Evolutionary conservation across 2,329 filamentous ascomycete genomes (phyloP).

Genomic region (Cryoendolithus antarcticus): DNA sequence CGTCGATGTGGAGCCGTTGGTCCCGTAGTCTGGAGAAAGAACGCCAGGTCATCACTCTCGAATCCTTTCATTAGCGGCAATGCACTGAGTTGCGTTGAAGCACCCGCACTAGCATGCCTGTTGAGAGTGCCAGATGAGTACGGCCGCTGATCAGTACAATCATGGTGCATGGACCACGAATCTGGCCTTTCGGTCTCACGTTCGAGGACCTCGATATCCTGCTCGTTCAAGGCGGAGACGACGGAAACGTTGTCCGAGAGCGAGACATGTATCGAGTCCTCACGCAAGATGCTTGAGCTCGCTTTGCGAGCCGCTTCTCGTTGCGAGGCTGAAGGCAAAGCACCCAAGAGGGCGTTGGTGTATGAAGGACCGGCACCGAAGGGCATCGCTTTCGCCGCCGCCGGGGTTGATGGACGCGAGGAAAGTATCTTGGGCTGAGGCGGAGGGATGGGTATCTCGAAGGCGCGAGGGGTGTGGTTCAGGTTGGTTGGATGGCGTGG

Average conservation of each 20-base stretch:
- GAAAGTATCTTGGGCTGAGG: slow-evolving; percentile 12
- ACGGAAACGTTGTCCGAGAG: slow-evolving; percentile 3
- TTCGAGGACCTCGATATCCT: neutral
- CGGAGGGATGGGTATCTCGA: slow-evolving; percentile 16
- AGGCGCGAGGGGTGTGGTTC: slow-evolving; percentile 23
- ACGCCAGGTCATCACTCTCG: slow-evolving; percentile 24
- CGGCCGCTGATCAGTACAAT: slow-evolving; percentile 16
- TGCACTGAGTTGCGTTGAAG: slow-evolving; percentile 21
- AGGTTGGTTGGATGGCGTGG: slow-evolving; percentile 14
- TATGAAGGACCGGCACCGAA: slow-evolving; percentile 9
- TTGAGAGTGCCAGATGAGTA: slow-evolving; percentile 6
- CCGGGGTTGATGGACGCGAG: too few species aligned
- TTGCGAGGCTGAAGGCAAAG: slow-evolving; percentile 13
- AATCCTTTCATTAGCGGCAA: slow-evolving; percentile 17
- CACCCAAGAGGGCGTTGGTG: slow-evolving; percentile 18
- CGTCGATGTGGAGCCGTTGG: slow-evolving; percentile 19
- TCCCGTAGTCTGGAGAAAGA: slow-evolving; percentile 27
- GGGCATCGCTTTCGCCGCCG: neutral
- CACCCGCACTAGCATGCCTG: slow-evolving; percentile 12
- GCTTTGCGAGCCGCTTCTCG: slow-evolving; percentile 13
- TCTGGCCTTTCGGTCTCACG: slow-evolving; percentile 1
- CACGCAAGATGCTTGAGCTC: slow-evolving; percentile 15
- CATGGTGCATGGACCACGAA: slow-evolving; percentile 12
- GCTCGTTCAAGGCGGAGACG: slow-evolving; percentile 1
- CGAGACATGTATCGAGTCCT: slow-evolving; percentile 18